Evolutionary conservation across 2,329 filamentous ascomycete species (phyloP).

Genomic region (Aureobasidium sp.): DNA sequence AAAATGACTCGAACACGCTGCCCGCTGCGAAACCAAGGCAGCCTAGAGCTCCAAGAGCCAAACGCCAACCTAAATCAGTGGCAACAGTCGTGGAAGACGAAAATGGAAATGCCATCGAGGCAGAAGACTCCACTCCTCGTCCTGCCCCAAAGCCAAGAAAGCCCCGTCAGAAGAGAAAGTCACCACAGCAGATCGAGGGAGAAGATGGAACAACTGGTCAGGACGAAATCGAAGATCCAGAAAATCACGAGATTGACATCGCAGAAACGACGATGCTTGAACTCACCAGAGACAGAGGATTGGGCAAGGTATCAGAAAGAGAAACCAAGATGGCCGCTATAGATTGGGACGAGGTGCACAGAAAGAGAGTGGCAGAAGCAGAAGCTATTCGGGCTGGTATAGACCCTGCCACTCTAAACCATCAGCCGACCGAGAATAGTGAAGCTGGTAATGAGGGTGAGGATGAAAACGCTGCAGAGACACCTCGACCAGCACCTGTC

Average conservation of each 20-base stretch:
- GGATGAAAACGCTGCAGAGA: slow-evolving; percentile 15
- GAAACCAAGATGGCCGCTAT: slow-evolving; percentile 67
- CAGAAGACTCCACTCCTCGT: not conserved
- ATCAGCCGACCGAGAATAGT: slow-evolving; percentile 25
- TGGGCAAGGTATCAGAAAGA: slow-evolving; percentile 65
- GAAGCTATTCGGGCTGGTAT: slow-evolving; percentile 23
- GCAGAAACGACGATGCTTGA: slow-evolving; percentile 65
- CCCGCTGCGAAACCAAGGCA: slow-evolving; percentile 10
- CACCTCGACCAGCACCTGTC: not conserved
- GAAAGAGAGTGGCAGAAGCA: slow-evolving; percentile 33
- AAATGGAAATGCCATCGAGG: not conserved
- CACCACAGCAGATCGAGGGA: slow-evolving; percentile 11
- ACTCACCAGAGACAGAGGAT: slow-evolving; percentile 52
- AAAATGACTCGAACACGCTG: not conserved
- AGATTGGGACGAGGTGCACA: slow-evolving; percentile 47
- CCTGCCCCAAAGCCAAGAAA: slow-evolving; percentile 3
- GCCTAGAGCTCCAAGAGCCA: not conserved
- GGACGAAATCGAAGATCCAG: slow-evolving; percentile 25
- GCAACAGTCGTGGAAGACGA: slow-evolving; percentile 11
- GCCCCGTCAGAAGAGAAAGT: slow-evolving; percentile 16
- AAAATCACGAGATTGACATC: slow-evolving; percentile 50
- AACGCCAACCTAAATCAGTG: slow-evolving; percentile 7
- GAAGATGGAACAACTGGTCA: slow-evolving; percentile 19
- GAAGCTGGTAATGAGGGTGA: slow-evolving; percentile 25
- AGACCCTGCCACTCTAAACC: slow-evolving; percentile 17